Base-by-base conservation (phyloP, 2,329 filamentous ascomycete genomes). In the Phyllosticta citribraziliensis region DNA sequence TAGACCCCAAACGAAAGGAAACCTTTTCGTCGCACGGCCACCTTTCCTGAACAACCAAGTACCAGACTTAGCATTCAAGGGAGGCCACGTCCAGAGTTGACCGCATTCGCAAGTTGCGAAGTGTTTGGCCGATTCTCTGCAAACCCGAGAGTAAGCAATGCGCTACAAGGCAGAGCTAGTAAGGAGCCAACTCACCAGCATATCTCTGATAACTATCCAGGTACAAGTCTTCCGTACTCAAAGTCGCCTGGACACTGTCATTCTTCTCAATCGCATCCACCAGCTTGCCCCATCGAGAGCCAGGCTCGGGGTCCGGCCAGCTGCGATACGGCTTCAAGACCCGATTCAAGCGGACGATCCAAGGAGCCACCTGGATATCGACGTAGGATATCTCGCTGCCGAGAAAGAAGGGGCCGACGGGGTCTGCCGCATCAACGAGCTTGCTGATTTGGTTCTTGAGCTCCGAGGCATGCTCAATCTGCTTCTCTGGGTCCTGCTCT, bases 331-430 rank as follows among this genome's bases (percentile, higher is more conserved):
- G 82, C 56, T 82, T 79, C 35, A 89, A 74, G 19, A 91, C 82
- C 2, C 83, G 82, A n/a, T 81, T 78, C 63, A 92, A 75, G 1
- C 89, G 81, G 19, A 91, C 70, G 14, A 89, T 81, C 80, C 89
- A 92, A 0, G 89, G 89, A 1, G 88, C 88, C 54, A 91, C 80
- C 68, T 91, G 86, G 17, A 91, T 79, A 65, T 92, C 88, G 0
- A 92, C 88, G 60, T 90, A 85, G 0, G 78, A 79, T 60, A 86
- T 76, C 1, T 78, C 66, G 0, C 71, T 66, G 8, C 84, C 84
- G 65, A 81, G 79, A 70, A 92, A 92, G 71, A 88, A 91, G 0
- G 88, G 88, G 0, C 88, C 88, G 58, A 80, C 69, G 20, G 75
- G 64, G 67, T 85, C 75, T 0, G 83, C 82, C 0, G 81, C 83